Evolutionary conservation across 2,329 filamentous ascomycete species (phyloP).

Genomic region (Neonectria neomacrospora): DNA sequence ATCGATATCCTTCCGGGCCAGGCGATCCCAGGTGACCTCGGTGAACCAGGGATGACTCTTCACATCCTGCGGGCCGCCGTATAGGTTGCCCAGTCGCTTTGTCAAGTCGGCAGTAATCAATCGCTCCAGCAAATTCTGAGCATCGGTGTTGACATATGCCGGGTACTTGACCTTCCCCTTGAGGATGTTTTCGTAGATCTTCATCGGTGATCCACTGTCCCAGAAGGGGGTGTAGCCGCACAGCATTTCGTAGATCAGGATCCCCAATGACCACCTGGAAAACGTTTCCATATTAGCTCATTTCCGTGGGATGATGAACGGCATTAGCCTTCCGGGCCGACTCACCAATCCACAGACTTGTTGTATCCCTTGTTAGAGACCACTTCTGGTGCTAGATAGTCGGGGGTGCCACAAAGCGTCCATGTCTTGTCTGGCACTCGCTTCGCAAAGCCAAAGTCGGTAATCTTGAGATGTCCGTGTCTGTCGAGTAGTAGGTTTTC

Average conservation of each 20-base stretch:
- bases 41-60: conserved; percentile 97
- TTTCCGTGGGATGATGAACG: not conserved
- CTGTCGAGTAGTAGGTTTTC: conserved; percentile 93
- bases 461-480: conserved; percentile 95
- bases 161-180: conserved; percentile 97
- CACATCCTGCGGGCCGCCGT: conserved; percentile 89
- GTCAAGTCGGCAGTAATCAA: conserved; percentile 95
- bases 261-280: conserved; percentile 94
- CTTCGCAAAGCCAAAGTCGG: conserved; percentile 98
- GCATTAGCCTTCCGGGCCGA: conserved; percentile 26
- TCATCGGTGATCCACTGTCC: conserved; percentile 97
- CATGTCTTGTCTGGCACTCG: conserved; percentile 98
- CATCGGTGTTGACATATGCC: conserved; percentile 92
- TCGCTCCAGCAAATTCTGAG: conserved; percentile 89
- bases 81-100: conserved; percentile 93
- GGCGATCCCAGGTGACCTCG: conserved; percentile 96
- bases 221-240: conserved; percentile 99
- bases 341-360: conserved; percentile 98
- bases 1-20: conserved; percentile 96
- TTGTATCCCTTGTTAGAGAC: conserved; percentile 99
- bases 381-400: conserved; percentile 97
- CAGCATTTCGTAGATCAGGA: conserved; percentile 99
- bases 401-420: conserved; percentile 97
- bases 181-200: conserved; percentile 99
- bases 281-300: conserved; percentile 22